phyloP scores from a whole-genome alignment of 306 rosid species.

The Sesbania bispinosa region DNA sequence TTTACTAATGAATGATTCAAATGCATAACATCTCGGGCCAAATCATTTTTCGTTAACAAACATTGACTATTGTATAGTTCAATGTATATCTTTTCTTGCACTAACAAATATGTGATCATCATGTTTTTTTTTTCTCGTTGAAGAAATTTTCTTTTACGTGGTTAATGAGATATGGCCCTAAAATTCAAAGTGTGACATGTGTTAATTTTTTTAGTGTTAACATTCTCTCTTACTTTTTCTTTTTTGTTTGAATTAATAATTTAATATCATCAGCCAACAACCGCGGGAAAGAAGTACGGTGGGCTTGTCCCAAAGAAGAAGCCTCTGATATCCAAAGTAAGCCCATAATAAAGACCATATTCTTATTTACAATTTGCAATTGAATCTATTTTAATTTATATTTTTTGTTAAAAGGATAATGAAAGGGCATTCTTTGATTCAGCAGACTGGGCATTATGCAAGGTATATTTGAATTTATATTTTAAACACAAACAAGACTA shows the following conservation, averaged over 20 bases:
- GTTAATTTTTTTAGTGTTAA: background rate
- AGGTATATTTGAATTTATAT: constrained; percentile 51
- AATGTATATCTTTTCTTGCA: background rate
- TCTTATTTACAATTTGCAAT: background rate
- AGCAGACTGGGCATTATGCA: constrained; percentile 96
- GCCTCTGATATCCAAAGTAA: constrained; percentile 90
- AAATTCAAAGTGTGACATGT: background rate
- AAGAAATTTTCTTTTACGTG: background rate
- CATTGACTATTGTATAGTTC: too few relatives aligned
- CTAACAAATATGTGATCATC: constrained; percentile 7
- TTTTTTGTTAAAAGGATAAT: constrained; percentile 45
- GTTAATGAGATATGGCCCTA: constrained; percentile 25
- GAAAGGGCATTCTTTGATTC: constrained; percentile 97
- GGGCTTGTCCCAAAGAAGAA: constrained; percentile 83
- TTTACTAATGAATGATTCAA: too few relatives aligned
- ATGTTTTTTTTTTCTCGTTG: background rate
- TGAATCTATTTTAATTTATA: background rate
- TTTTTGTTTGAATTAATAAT: too few relatives aligned
- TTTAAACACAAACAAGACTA: too few relatives aligned
- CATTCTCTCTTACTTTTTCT: background rate
- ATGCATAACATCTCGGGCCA: background rate
- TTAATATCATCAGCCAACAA: constrained; percentile 45
- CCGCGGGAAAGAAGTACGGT: constrained; percentile 66
- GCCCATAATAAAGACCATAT: too few relatives aligned
- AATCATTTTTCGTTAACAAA: background rate